phyloP scores from a whole-genome alignment of 148 eudicot species.

The Camellia sinensis region DNA sequence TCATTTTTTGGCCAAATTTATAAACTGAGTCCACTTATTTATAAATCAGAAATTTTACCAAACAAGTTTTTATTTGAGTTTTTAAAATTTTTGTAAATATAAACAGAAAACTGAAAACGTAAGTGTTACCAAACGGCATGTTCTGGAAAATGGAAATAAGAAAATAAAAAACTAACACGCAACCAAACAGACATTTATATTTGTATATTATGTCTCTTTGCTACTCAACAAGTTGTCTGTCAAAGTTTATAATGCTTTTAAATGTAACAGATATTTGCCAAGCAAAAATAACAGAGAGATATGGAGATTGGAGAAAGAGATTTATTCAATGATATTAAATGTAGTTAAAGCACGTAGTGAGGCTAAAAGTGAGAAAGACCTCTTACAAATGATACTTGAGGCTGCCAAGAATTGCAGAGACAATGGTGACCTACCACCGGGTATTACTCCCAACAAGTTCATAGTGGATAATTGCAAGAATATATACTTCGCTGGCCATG shows the following conservation, averaged over 20 bases:
- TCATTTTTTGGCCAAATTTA: no score
- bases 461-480: constrained; percentile 69
- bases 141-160: no score
- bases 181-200: neutral
- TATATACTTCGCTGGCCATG: constrained; percentile 64
- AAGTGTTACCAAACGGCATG: no score
- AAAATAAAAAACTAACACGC: no score
- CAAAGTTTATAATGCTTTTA: neutral
- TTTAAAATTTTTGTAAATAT: no score
- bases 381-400: constrained; percentile 49
- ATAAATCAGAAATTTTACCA: no score
- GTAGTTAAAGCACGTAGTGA: constrained; percentile 40
- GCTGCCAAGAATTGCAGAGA: constrained; percentile 37
- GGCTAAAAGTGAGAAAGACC: constrained; percentile 37
- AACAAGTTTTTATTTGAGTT: no score
- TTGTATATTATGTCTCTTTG: neutral
- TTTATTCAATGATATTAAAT: constrained; percentile 38
- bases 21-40: no score
- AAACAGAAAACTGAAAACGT: no score
- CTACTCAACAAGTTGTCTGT: no score
- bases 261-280: constrained; percentile 39
- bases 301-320: constrained; percentile 49
- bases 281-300: constrained; percentile 43
- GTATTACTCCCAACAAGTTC: constrained; percentile 32
- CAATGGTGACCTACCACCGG: constrained; percentile 18